Percentiles rank a stretch among this genome's conserved stretches.
These are phyloP conservation scores for Sugiyamaella pinicola DNA, from an alignment of 1,139 yeast genomes.

Conservation along the genomic window DNA sequence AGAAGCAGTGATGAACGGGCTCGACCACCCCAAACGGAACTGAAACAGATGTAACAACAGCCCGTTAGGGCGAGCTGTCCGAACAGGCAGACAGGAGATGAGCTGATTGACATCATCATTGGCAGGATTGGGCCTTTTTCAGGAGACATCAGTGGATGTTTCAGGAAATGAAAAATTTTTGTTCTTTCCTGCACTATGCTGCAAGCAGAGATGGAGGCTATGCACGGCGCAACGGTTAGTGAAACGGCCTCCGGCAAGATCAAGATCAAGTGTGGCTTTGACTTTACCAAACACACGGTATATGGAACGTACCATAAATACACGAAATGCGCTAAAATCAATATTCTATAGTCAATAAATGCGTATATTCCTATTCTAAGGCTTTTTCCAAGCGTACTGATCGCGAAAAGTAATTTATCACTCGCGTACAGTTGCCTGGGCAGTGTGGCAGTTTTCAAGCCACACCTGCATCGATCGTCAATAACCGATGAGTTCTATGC, in stretches of 20 bases:
- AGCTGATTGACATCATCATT: neutral
- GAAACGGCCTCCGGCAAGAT: too few relatives aligned
- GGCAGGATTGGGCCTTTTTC: neutral
- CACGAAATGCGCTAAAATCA: too few relatives aligned
- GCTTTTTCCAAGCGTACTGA: too few relatives aligned
- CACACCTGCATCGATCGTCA: neutral
- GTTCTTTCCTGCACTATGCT: neutral
- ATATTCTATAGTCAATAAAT: too few relatives aligned
- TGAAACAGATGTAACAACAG: neutral
- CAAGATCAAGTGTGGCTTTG: too few relatives aligned
- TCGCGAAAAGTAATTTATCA: too few relatives aligned
- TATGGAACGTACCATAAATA: too few relatives aligned
- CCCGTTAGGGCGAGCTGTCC: neutral
- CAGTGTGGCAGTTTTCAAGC: neutral
- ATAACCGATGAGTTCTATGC: neutral
- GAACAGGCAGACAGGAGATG: neutral
- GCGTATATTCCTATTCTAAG: too few relatives aligned
- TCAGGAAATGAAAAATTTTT: neutral
- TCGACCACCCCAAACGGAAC: too few relatives aligned
- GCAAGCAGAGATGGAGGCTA: neutral
- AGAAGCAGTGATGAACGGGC: neutral
- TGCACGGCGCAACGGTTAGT: neutral
- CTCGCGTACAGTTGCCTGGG: too few relatives aligned
- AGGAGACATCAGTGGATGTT: neutral
- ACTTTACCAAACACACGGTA: too few relatives aligned